These are phyloP conservation scores for Microcyclospora tardicrescens DNA, from an alignment of 2,329 filamentous ascomycete species.

Conservation along the genomic window DNA sequence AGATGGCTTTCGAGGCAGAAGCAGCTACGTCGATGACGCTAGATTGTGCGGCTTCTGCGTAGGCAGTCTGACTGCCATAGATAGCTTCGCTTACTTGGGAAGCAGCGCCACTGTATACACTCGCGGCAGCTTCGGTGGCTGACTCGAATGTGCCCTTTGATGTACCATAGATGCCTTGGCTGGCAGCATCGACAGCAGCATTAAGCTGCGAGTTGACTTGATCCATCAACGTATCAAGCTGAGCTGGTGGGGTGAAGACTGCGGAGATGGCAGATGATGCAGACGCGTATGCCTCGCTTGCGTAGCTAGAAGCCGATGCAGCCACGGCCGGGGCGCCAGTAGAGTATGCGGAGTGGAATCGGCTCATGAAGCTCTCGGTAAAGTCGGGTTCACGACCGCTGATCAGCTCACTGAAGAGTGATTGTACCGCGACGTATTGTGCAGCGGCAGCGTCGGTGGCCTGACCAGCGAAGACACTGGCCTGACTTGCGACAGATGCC, in stretches of 20 bases:
- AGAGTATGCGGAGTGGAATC: slow-evolving; percentile 58
- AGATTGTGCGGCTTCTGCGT: slow-evolving; percentile 40
- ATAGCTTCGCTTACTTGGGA: slow-evolving; percentile 41
- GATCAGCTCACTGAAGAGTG: slow-evolving; percentile 63
- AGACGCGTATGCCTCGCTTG: slow-evolving; percentile 33
- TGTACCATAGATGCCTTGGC: slow-evolving; percentile 44
- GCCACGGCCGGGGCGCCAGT: slow-evolving; percentile 48
- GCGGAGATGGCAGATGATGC: slow-evolving; percentile 35
- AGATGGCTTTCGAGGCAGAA: slow-evolving; percentile 44
- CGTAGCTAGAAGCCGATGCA: slow-evolving; percentile 42
- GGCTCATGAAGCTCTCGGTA: slow-evolving; percentile 64
- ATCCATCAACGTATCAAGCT: slow-evolving; percentile 44
- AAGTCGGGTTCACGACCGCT: slow-evolving; percentile 67
- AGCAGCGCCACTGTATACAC: slow-evolving; percentile 32
- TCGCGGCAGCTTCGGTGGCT: slow-evolving; percentile 40
- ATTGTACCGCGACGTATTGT: slow-evolving; percentile 58
- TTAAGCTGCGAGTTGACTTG: slow-evolving; percentile 45
- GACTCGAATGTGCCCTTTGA: slow-evolving; percentile 41
- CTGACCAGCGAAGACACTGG: slow-evolving; percentile 46
- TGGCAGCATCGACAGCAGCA: slow-evolving; percentile 46
- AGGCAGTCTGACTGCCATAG: slow-evolving; percentile 41
- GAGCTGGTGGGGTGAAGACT: slow-evolving; percentile 44
- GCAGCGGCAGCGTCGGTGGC: slow-evolving; percentile 47
- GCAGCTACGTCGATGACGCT: slow-evolving; percentile 42
- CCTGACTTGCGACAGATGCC: slow-evolving; percentile 37